Base-by-base conservation (phyloP, 192 early-diverging fungal genomes). In the Geranomyces variabilis region DNA sequence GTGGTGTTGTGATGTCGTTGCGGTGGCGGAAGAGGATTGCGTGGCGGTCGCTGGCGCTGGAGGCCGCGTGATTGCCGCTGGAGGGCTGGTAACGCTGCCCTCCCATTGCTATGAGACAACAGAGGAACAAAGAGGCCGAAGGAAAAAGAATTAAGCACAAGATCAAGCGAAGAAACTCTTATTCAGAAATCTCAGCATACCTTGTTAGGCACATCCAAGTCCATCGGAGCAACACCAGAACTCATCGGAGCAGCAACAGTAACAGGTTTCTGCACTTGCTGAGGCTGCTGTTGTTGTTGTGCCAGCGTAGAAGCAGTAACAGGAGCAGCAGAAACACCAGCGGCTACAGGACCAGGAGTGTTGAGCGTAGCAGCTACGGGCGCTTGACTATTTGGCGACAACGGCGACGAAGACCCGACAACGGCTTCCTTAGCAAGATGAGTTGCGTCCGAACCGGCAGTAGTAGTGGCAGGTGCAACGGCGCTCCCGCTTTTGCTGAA, bases 61-160 rank as follows among this genome's bases (percentile, higher is more conserved):
- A 57, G 59, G 44, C n/a, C 69, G 57, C 59, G 69, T 62, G 19
- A 62, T 22, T 15, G 68, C 57, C 17, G 68, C 57, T 36, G 68
- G 68, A 24, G 68, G 68, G 49, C 55, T 30, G 17, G 55, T 60
- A n/a, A 69, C 22, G 24, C 22, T 26, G 28, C 17, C 31, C 31
- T 17, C n/a, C 15, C 24, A 12, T 12, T 26, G 24, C 9, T 57
- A 19, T 47, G 10, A n/a, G n/a, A n/a, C n/a, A n/a, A n/a, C n/a
- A n/a, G 46, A 10, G 10, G 46, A 10, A 47, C 10, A 47, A 19
- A 10, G 46, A 10, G 46, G 19, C 19, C 46, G 46, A 13, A 47
- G 46, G 46, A 47, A 19, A 36, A 0, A 21, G 24, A 43, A n/a
- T 33, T 21, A 24, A 41, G 17, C 63, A 44, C 22, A 33, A 47